Evolutionary conservation across 1,284 basidiomycete genomes (phyloP).

Genomic region (Phellopilus nigrolimitatus): DNA sequence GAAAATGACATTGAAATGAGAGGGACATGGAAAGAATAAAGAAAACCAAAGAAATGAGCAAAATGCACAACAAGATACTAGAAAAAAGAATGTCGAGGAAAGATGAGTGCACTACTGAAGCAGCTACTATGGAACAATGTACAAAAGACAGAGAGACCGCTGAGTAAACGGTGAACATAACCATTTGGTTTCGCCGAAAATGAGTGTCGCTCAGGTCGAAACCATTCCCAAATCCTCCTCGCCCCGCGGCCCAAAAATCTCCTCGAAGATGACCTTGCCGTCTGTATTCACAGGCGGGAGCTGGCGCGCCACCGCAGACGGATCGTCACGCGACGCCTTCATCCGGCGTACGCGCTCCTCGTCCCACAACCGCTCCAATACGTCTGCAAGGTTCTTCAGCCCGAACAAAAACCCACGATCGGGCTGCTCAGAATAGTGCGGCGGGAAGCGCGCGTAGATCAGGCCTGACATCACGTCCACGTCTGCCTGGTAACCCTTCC

Average conservation of each 20-base stretch:
- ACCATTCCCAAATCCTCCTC: conserved; percentile 35
- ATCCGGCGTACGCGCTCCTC: conserved; percentile 69
- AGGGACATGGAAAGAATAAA: conserved; percentile 11
- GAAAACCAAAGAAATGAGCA: not conserved
- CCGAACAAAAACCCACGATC: conserved; percentile 95
- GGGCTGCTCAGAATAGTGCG: conserved; percentile 82
- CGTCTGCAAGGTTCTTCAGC: conserved; percentile 72
- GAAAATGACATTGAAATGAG: not conserved
- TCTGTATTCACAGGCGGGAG: conserved; percentile 61
- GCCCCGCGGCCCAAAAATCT: conserved; percentile 56
- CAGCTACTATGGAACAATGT: not conserved
- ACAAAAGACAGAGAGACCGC: not conserved
- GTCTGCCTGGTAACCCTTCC: conserved; percentile 77
- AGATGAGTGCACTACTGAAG: not conserved
- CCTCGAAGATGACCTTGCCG: conserved; percentile 71
- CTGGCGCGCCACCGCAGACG: conserved; percentile 39
- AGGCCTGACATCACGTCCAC: conserved; percentile 76
- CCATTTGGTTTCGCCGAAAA: not conserved
- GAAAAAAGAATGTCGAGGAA: conserved; percentile 6
- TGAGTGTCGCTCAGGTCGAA: conserved; percentile 10
- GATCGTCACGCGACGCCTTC: conserved; percentile 58
- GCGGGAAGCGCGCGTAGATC: conserved; percentile 86
- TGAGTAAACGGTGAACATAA: not conserved
- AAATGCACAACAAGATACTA: conserved; percentile 13
- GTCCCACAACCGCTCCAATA: conserved; percentile 80